Base-by-base conservation (phyloP, 2,329 filamentous ascomycete species). In the Calonectria pteridis region DNA sequence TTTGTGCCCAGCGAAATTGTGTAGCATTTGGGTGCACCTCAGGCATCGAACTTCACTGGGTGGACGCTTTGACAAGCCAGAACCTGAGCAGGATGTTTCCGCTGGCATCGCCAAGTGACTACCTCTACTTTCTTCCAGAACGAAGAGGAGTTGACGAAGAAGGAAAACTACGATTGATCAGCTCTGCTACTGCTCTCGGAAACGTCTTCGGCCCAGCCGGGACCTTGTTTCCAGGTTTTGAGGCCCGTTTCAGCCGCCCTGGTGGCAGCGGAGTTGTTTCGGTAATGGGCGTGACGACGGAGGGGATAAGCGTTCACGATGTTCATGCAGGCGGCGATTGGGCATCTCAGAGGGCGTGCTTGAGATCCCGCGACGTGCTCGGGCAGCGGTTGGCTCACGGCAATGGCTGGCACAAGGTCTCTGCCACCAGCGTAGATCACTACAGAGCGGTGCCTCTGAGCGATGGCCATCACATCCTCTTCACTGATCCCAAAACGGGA, bases 391-490 rank as follows among this genome's bases (percentile, higher is more conserved):
- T 74, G 43, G 74, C 76, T 11, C 35, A 67, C n/a, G 69, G 76
- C 29, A 65, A 66, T 35, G 65, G 55, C 31, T 43, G 75, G 11
- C 76, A 74, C 37, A 78, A 84, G 11, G 80, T 87, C n/a, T 83
- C 84, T 37, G 84, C 85, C 20, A 85, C 84, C 1, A 85, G 84
- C 62, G 87, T 87, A 40, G 91, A 93, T 78, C 91, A 93, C 77
- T 93, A 91, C 77, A 89, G 88, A 58, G 91, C 92, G 2, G 83
- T 93, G 16, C 92, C 93, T 4, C 81, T 94, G 49, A 92, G 90
- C 74, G 93, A 94, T 80, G 92, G 92, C 2, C 85, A 89, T 70
- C 91, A 94, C 77, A 86, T 94, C 43, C 82, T 94, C 6, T 94
- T 93, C 80, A 91, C 90, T 9, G 91, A 94, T 78, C 91, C 92